phyloP scores from a whole-genome alignment of 2,329 filamentous ascomycete species.

The Cryphonectria carpinicola region DNA sequence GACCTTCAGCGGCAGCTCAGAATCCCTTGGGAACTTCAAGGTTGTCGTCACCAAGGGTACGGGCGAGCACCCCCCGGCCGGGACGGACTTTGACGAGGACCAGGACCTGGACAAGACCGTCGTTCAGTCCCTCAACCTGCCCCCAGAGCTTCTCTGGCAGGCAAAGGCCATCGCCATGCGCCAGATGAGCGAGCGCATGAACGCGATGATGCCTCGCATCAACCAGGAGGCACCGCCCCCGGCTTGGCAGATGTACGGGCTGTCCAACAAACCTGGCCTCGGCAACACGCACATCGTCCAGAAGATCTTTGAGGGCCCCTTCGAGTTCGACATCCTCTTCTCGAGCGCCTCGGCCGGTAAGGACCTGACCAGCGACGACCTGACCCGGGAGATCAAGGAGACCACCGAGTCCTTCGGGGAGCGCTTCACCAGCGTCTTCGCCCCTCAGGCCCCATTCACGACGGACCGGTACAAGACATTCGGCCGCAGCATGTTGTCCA shows the following conservation, averaged over 20 bases:
- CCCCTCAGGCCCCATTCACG: slow-evolving; percentile 76
- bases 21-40: slow-evolving; percentile 77
- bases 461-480: slow-evolving; percentile 75
- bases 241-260: slow-evolving; percentile 82
- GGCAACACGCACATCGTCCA: slow-evolving; percentile 90
- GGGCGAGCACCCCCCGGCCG: slow-evolving; percentile 63
- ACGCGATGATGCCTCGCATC: slow-evolving; percentile 48
- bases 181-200: slow-evolving; percentile 55
- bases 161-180: slow-evolving; percentile 65
- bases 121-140: slow-evolving; percentile 71
- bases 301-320: slow-evolving; percentile 86
- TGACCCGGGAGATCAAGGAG: slow-evolving; percentile 71
- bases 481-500: slow-evolving; percentile 89
- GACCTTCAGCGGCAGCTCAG: slow-evolving; percentile 69
- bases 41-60: slow-evolving; percentile 75
- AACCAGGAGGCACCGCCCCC: slow-evolving; percentile 66
- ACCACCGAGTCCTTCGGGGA: slow-evolving; percentile 71
- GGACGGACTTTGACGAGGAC: slow-evolving; percentile 67
- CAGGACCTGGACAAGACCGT: slow-evolving; percentile 78
- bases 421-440: slow-evolving; percentile 74
- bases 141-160: slow-evolving; percentile 79
- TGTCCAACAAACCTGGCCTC: slow-evolving; percentile 67
- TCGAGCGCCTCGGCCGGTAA: slow-evolving; percentile 72
- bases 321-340: slow-evolving; percentile 93
- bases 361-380: slow-evolving; percentile 60